Conservation (phyloP, 768 basidiomycete species). For the Agaricus subrufescens region DNA sequence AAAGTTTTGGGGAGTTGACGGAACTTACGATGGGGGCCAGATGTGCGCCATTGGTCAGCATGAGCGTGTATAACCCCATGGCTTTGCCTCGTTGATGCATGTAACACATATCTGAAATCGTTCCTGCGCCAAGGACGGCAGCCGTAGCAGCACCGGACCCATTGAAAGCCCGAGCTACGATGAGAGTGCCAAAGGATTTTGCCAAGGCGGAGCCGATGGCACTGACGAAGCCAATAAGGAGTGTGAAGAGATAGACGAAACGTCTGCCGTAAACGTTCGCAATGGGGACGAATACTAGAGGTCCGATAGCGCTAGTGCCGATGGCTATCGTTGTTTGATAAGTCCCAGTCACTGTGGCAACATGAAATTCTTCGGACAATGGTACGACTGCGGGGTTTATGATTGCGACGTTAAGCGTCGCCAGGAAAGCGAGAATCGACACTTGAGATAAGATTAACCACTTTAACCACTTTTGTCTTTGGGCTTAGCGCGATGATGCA, state of each 20-base stretch:
- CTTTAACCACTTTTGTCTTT: constrained; percentile 27
- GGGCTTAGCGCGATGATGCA: neutral
- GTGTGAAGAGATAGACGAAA: constrained; percentile 29
- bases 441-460: constrained; percentile 27
- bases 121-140: constrained; percentile 32
- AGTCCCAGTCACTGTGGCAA: constrained; percentile 30
- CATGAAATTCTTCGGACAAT: constrained; percentile 30
- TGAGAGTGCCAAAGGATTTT: constrained; percentile 25
- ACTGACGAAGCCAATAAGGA: constrained; percentile 29
- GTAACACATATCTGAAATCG: constrained; percentile 32
- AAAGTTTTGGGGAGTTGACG: neutral
- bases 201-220: constrained; percentile 29
- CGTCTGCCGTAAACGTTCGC: constrained; percentile 37
- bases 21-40: constrained; percentile 33
- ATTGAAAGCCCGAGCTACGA: constrained; percentile 31
- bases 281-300: constrained; percentile 32
- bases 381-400: constrained; percentile 34
- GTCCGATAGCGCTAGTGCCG: constrained; percentile 29
- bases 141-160: constrained; percentile 32
- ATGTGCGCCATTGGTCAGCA: constrained; percentile 37
- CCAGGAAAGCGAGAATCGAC: constrained; percentile 29
- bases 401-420: constrained; percentile 32
- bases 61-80: constrained; percentile 38
- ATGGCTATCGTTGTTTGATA: constrained; percentile 37
- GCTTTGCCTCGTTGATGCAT: constrained; percentile 35